phyloP scores from a whole-genome alignment of 2,329 filamentous ascomycete species.

The Thelonectria olida region DNA sequence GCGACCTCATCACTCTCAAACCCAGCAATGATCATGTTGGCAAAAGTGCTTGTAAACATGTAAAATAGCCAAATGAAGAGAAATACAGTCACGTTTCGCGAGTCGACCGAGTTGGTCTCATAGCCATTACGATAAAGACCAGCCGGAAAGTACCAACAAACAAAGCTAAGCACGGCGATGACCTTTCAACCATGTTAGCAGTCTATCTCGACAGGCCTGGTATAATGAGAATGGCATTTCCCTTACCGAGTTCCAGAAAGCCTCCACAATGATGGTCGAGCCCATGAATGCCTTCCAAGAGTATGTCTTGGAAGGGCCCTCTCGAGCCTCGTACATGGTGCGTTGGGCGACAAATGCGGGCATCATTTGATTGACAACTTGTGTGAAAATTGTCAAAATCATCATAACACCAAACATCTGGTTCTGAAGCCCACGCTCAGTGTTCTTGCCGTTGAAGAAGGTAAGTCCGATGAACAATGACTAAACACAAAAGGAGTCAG shows the following conservation, averaged over 20 bases:
- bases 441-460: slow-evolving; percentile 68
- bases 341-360: slow-evolving; percentile 75
- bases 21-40: slow-evolving; percentile 69
- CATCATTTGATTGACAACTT: slow-evolving; percentile 72
- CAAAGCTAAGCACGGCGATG: slow-evolving; percentile 61
- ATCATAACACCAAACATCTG: slow-evolving; percentile 77
- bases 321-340: slow-evolving; percentile 72
- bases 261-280: slow-evolving; percentile 42
- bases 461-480: slow-evolving; percentile 73
- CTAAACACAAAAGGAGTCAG: neutral
- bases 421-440: slow-evolving; percentile 72
- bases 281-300: slow-evolving; percentile 73
- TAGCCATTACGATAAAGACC: slow-evolving; percentile 67
- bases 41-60: slow-evolving; percentile 72
- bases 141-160: slow-evolving; percentile 74
- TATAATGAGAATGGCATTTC: neutral
- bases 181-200: neutral
- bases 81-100: slow-evolving; percentile 69
- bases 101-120: slow-evolving; percentile 54
- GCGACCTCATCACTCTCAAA: slow-evolving; percentile 70
- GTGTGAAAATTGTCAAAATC: slow-evolving; percentile 73
- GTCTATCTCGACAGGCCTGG: no score
- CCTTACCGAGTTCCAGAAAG: slow-evolving; percentile 25
- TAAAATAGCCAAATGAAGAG: slow-evolving; percentile 70
- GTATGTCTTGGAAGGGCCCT: slow-evolving; percentile 71